Evolutionary conservation across 495 filamentous ascomycete species (phyloP).

Genomic region (Hypoxylon lienhwacheense): DNA sequence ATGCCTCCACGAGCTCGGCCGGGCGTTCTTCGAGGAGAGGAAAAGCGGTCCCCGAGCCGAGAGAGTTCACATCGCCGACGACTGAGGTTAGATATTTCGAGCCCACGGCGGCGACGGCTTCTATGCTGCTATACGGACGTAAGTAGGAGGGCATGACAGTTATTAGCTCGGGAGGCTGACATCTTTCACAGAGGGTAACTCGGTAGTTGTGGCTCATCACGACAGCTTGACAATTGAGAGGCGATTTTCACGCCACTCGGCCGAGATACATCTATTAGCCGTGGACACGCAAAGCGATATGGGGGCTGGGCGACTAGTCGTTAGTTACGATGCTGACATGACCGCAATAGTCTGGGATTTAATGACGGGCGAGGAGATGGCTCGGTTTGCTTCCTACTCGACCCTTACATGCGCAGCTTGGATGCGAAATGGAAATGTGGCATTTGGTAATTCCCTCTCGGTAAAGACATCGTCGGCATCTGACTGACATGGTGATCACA

Average conservation of each 20-base stretch:
- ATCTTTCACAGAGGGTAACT: slow-evolving; percentile 57
- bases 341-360: slow-evolving; percentile 97
- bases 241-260: slow-evolving; percentile 79
- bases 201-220: slow-evolving; percentile 81
- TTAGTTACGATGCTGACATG: slow-evolving; percentile 89
- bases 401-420: slow-evolving; percentile 80
- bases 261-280: slow-evolving; percentile 78
- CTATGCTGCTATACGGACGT: slow-evolving; percentile 80
- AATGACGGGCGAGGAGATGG: slow-evolving; percentile 85
- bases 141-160: slow-evolving; percentile 10
- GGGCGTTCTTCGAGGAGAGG: slow-evolving; percentile 48
- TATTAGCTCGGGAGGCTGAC: slow-evolving; percentile 7
- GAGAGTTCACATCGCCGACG: slow-evolving; percentile 57
- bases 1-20: slow-evolving; percentile 59
- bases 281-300: slow-evolving; percentile 92
- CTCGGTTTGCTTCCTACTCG: slow-evolving; percentile 88
- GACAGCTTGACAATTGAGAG: slow-evolving; percentile 90
- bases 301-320: slow-evolving; percentile 79
- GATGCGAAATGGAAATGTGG: slow-evolving; percentile 98
- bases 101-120: slow-evolving; percentile 82
- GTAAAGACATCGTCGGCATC: slow-evolving; percentile 13
- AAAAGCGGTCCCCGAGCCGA: slow-evolving; percentile 44
- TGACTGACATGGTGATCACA: slow-evolving; percentile 43
- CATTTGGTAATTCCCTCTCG: slow-evolving; percentile 68
- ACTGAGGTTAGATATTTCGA: slow-evolving; percentile 65